Conservation (phyloP, 2,329 filamentous ascomycete species). For the Botryotinia convoluta region DNA sequence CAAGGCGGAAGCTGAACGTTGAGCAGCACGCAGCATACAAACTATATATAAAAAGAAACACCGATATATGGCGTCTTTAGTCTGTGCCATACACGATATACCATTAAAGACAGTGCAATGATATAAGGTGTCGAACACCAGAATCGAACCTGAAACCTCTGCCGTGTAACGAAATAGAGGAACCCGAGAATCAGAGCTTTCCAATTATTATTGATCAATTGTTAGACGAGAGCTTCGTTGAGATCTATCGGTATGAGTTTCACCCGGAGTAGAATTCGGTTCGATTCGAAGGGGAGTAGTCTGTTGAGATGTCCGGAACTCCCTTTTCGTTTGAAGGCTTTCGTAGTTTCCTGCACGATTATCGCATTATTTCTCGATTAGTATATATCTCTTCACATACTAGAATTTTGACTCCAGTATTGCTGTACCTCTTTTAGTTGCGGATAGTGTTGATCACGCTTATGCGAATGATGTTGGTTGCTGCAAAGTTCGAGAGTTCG, state of each 20-base stretch:
- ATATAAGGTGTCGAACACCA: fast-evolving
- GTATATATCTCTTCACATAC: not conserved
- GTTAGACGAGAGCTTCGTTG: not conserved
- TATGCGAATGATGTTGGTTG: not conserved
- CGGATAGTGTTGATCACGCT: not conserved
- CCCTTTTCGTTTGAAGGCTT: not conserved
- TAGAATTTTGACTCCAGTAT: not conserved
- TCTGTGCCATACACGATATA: fast-evolving
- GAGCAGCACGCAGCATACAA: too few relatives aligned
- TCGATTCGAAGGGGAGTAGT: not conserved
- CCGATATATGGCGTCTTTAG: fast-evolving
- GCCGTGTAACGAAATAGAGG: fast-evolving
- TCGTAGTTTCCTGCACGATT: not conserved
- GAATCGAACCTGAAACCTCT: not conserved
- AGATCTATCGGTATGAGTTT: not conserved
- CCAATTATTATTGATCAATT: fast-evolving
- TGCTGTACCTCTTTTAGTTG: not conserved
- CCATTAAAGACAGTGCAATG: fast-evolving
- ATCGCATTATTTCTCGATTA: not conserved
- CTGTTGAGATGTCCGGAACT: not conserved
- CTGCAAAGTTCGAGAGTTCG: not conserved
- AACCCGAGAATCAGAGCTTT: not conserved
- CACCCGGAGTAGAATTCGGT: fast-evolving
- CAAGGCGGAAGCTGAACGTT: not conserved
- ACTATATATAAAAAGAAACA: not conserved